Evolutionary conservation across 2,329 filamentous ascomycete genomes (phyloP), one percentile per base, ranked within the genome.

Genomic region (Clarireedia monteithiana): DNA sequence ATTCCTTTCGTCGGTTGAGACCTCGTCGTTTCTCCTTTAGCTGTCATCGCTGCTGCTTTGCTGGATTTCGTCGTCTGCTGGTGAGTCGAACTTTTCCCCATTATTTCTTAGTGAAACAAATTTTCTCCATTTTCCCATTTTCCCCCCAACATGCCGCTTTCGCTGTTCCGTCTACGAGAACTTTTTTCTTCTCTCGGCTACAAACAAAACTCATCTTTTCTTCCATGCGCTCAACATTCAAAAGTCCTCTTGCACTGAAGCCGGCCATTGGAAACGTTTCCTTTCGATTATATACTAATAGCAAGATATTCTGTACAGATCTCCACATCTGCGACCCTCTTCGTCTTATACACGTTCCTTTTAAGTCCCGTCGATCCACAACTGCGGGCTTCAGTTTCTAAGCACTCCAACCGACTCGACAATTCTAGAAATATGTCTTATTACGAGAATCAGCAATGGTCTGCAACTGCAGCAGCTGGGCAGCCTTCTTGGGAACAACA

Each of bases 401-500:
- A 64, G 59, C 63, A 64, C 64, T 62, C 63, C 56, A 34, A 44
- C 64, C 58, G 56, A 60, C 60, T 60, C 56, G 55, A 60, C 61
- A 17, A 30, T 17, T 26, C 17, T 24, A 12, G 15, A 53, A 67
- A 64, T 62, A 87, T 87, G 82, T 80, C 84, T 65, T 88, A 84
- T 73, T 88, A 86, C 75, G 84, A 87, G 71, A 80, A 83, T 68
- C 80, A 82, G 65, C 76, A 74, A 68, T 86, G 83, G 81, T 77
- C 82, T 60, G 78, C 80, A 60, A 55, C 62, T 45, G 60, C 82
- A 59, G 78, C 80, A 60, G 57, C 62, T 45, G 60, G 60, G 66
- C 85, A 87, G 74, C 71, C 79, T 23, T 84, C 83, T 47, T 89
- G 86, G 86, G 86, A 89, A 66, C 84, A 88, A 68, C 84, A 84